These are phyloP conservation scores for Corynespora cassiicola DNA, from an alignment of 2,329 filamentous ascomycete species.

Conservation along the genomic window DNA sequence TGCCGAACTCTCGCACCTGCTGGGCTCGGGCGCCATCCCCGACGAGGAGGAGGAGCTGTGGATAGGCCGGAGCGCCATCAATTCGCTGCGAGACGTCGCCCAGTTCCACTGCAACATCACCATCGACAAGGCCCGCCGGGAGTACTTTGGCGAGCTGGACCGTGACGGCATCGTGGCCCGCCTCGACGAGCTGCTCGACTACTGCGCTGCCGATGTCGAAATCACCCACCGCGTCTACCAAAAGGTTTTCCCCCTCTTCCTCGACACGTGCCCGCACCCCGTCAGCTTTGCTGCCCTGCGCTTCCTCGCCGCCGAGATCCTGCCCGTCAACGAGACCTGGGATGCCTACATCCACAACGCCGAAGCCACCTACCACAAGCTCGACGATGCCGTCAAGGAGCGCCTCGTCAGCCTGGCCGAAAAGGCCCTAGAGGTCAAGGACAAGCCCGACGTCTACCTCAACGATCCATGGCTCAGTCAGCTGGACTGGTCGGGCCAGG, in stretches of 20 bases:
- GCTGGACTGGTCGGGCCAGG: slow-evolving; percentile 94
- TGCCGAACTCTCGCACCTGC: slow-evolving; percentile 71
- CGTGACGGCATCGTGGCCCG: slow-evolving; percentile 72
- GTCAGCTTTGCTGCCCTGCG: slow-evolving; percentile 95
- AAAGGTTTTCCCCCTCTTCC: slow-evolving; percentile 88
- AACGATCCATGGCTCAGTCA: slow-evolving; percentile 91
- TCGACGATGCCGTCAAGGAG: slow-evolving; percentile 79
- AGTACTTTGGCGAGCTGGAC: slow-evolving; percentile 85
- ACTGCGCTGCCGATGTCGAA: slow-evolving; percentile 92
- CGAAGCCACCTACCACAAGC: slow-evolving; percentile 80
- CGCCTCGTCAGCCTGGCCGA: slow-evolving; percentile 76
- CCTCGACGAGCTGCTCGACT: slow-evolving; percentile 84
- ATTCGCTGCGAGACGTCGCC: slow-evolving; percentile 92
- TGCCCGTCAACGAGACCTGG: slow-evolving; percentile 91
- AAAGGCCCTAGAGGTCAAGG: slow-evolving; percentile 77
- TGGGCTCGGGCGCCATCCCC: slow-evolving; percentile 70
- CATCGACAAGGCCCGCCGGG: slow-evolving; percentile 86
- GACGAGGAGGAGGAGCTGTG: slow-evolving; percentile 95
- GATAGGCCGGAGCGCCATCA: slow-evolving; percentile 93
- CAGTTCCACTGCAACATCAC: slow-evolving; percentile 93
- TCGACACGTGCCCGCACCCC: slow-evolving; percentile 90
- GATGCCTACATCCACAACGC: slow-evolving; percentile 82
- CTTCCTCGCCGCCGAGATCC: slow-evolving; percentile 90
- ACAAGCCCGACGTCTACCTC: slow-evolving; percentile 70
- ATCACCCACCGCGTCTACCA: slow-evolving; percentile 95